Conservation (phyloP, 371 early-diverging fungal species). For the Circinella umbellata region DNA sequence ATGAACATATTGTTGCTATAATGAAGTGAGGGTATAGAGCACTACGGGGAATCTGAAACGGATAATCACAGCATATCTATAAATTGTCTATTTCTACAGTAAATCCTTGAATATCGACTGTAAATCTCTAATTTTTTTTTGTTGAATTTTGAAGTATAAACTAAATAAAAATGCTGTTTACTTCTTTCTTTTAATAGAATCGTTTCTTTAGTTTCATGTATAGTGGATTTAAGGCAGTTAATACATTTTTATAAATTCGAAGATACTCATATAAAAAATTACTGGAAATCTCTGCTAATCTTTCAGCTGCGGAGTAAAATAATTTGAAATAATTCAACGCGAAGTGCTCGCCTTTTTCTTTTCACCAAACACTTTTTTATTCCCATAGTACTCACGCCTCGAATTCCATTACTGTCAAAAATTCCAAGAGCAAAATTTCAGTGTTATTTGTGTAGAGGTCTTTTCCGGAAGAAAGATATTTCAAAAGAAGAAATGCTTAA, state of each 20-base stretch:
- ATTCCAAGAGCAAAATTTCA: too few relatives aligned
- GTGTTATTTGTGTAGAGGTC: too few relatives aligned
- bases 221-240: too few relatives aligned
- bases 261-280: not conserved
- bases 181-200: not conserved
- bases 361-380: too few relatives aligned
- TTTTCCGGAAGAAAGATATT: too few relatives aligned
- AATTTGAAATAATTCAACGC: too few relatives aligned
- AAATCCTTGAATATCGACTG: not conserved
- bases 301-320: not conserved
- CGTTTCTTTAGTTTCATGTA: not conserved
- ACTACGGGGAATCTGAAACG: constrained; percentile 1
- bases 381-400: too few relatives aligned
- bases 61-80: not conserved
- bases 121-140: not conserved
- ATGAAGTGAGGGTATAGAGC: too few relatives aligned
- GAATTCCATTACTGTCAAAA: too few relatives aligned
- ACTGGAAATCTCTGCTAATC: not conserved
- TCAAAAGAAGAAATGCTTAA: too few relatives aligned
- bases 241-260: not conserved
- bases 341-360: too few relatives aligned
- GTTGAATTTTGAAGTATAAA: not conserved
- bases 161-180: not conserved
- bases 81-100: not conserved
- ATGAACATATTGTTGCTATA: too few relatives aligned